These are phyloP conservation scores for Aureobasidium lini DNA, from an alignment of 2,329 filamentous ascomycete species.

Conservation along the genomic window DNA sequence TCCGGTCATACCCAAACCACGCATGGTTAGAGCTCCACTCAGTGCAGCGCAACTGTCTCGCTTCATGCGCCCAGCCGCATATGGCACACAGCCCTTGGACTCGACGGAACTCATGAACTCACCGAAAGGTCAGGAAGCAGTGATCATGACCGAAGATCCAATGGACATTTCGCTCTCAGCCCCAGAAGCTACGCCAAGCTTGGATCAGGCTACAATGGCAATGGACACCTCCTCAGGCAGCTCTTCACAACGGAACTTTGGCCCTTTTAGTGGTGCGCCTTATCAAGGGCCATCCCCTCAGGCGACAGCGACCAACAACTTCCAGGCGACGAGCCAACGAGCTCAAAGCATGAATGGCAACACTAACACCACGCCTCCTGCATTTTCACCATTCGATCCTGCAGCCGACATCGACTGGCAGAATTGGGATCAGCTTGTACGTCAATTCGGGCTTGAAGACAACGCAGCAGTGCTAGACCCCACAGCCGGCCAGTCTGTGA, in stretches of 20 bases:
- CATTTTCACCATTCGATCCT: constrained; percentile 25
- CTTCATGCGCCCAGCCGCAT: constrained; percentile 26
- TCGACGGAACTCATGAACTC: constrained; percentile 27
- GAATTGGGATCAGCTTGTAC: constrained; percentile 42
- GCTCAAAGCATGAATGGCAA: neutral
- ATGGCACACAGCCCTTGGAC: constrained; percentile 26
- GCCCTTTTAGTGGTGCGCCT: neutral
- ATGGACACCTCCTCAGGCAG: neutral
- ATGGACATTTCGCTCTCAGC: constrained; percentile 12
- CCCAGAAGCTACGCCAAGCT: neutral
- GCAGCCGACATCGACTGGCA: constrained; percentile 39
- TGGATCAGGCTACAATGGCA: neutral
- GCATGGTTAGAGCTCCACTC: constrained; percentile 26
- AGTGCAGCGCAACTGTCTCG: constrained; percentile 27
- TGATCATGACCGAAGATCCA: constrained; percentile 13
- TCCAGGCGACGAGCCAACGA: neutral
- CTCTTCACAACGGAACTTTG: neutral
- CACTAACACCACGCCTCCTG: neutral
- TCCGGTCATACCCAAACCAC: constrained; percentile 16
- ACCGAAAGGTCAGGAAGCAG: constrained; percentile 20
- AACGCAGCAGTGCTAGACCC: constrained; percentile 17
- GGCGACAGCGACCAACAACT: neutral
- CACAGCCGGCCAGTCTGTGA: neutral
- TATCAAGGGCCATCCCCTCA: neutral
- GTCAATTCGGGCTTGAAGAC: constrained; percentile 39